A percentile compares a stretch with the other conserved stretches of the same genome.
These are phyloP conservation scores for Penicillium pancosmium DNA, from an alignment of 495 filamentous ascomycete species.

Conservation along the genomic window DNA sequence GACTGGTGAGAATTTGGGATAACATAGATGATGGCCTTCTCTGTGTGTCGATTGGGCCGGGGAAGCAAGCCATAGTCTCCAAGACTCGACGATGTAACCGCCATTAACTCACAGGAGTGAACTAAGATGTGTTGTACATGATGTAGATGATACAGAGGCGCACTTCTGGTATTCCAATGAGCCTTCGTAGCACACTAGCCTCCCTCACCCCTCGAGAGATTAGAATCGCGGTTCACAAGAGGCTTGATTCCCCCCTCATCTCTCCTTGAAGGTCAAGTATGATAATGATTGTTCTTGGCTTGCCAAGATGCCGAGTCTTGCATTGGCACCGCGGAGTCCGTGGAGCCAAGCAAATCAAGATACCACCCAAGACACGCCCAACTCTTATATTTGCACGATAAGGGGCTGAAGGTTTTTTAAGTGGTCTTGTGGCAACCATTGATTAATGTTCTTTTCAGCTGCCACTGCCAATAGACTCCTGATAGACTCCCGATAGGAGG, in stretches of 20 bases:
- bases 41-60: background rate
- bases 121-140: constrained; percentile 2
- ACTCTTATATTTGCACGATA: constrained; percentile 14
- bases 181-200: background rate
- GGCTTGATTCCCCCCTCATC: background rate
- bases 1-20: background rate
- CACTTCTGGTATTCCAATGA: background rate
- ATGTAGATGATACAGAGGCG: background rate
- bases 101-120: constrained; percentile 1
- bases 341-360: constrained; percentile 20
- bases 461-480: background rate
- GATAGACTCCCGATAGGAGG: background rate
- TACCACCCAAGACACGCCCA: constrained; percentile 26
- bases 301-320: constrained; percentile 21
- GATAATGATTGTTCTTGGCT: background rate
- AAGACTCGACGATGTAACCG: constrained; percentile 15
- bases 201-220: background rate
- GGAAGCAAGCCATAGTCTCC: background rate
- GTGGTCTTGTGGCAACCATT: background rate
- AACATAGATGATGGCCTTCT: background rate
- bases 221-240: background rate
- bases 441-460: background rate
- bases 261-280: background rate
- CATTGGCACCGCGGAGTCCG: constrained; percentile 22
- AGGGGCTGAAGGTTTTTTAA: background rate